These are phyloP conservation scores for Plasmodium chabaudi DNA, from an alignment of 169 alveolate species.

Conservation along the genomic window DNA sequence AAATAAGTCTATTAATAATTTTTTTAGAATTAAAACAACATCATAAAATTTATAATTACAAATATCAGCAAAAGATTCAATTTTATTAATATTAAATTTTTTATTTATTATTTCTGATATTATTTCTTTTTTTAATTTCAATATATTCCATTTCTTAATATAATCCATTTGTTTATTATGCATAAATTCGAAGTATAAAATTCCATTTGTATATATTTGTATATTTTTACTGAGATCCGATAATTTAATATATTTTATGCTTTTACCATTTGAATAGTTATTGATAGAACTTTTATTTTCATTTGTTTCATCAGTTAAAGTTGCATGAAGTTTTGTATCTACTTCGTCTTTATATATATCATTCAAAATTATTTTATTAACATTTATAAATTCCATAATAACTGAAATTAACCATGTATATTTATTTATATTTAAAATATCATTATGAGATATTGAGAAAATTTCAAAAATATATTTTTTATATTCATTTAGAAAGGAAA, in stretches of 20 bases:
- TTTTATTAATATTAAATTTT: slow-evolving; percentile 26
- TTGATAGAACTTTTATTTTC: not conserved
- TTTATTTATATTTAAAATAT: slow-evolving; percentile 32
- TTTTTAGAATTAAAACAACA: slow-evolving; percentile 16
- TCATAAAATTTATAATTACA: slow-evolving; percentile 45
- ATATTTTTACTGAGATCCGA: slow-evolving; percentile 33
- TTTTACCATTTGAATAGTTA: not conserved
- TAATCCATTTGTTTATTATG: slow-evolving; percentile 41
- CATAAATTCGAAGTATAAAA: slow-evolving; percentile 60
- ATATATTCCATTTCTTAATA: slow-evolving; percentile 63
- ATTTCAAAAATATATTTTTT: slow-evolving; percentile 50
- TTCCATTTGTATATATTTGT: slow-evolving; percentile 31
- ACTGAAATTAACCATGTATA: slow-evolving; percentile 58
- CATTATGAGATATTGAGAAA: slow-evolving; percentile 51
- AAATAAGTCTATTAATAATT: slow-evolving; percentile 45
- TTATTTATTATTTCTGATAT: slow-evolving; percentile 47
- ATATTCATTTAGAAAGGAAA: slow-evolving; percentile 20
- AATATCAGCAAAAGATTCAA: slow-evolving; percentile 26
- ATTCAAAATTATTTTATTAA: slow-evolving; percentile 55
- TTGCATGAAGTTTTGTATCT: slow-evolving; percentile 17
- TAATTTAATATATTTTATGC: slow-evolving; percentile 49
- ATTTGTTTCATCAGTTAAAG: not conserved
- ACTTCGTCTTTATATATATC: slow-evolving; percentile 28
- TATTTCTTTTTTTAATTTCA: slow-evolving; percentile 69
- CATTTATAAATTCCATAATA: slow-evolving; percentile 64